Conservation (phyloP, 1,139 yeast genomes). For the Chernovozyma aurita region DNA sequence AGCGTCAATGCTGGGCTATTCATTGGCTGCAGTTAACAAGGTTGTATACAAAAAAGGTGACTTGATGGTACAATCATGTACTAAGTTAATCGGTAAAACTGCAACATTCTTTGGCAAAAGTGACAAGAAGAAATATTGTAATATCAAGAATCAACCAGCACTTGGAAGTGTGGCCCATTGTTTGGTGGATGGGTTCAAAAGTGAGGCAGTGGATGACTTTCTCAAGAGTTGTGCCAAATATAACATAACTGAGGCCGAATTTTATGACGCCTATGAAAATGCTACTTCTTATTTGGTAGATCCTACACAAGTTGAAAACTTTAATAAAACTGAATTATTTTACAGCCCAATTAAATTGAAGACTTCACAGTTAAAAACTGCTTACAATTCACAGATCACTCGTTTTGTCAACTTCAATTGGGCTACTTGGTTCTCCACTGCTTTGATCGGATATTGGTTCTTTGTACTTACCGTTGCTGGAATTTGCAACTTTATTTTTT, state of each 20-base stretch:
- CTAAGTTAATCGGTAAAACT: conserved; percentile 18
- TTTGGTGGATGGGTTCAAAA: conserved; percentile 17
- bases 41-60: conserved; percentile 14
- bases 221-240: conserved; percentile 20
- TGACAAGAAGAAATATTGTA: conserved; percentile 27
- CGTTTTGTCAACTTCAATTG: conserved; percentile 38
- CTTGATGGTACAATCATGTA: conserved; percentile 25
- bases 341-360: conserved; percentile 25
- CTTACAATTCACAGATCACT: conserved; percentile 33
- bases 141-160: conserved; percentile 31
- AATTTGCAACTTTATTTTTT: conserved; percentile 29
- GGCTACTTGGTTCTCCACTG: conserved; percentile 47
- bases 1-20: conserved; percentile 1
- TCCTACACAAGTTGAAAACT: conserved; percentile 23
- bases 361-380: conserved; percentile 21
- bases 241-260: conserved; percentile 24
- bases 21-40: conserved; percentile 6
- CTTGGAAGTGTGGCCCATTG: conserved; percentile 38
- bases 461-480: conserved; percentile 40
- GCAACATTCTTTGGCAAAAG: conserved; percentile 24
- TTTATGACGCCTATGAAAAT: conserved; percentile 30
- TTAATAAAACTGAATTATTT: conserved; percentile 23
- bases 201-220: conserved; percentile 23
- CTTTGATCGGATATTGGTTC: conserved; percentile 46
- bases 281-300: conserved; percentile 31